These are phyloP conservation scores for Amanita polypyramis DNA, from an alignment of 768 basidiomycete genomes.

Conservation along the genomic window DNA sequence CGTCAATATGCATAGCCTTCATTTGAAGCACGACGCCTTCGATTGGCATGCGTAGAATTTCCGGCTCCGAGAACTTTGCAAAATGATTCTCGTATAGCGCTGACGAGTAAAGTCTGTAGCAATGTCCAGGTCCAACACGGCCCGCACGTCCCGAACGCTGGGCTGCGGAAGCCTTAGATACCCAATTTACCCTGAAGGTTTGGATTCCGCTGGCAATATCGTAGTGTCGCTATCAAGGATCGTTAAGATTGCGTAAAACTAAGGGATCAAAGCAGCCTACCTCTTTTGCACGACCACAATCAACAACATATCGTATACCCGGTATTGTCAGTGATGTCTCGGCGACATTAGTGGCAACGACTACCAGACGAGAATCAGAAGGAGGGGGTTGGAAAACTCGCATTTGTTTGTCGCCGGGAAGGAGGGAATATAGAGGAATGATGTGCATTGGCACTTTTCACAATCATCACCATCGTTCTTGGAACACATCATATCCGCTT, in stretches of 20 bases:
- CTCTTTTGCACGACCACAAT: slow-evolving; percentile 93
- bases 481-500: slow-evolving; percentile 13
- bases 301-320: slow-evolving; percentile 95
- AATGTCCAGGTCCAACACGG: slow-evolving; percentile 96
- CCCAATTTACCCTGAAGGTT: slow-evolving; percentile 87
- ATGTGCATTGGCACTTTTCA: slow-evolving; percentile 82
- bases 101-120: slow-evolving; percentile 94
- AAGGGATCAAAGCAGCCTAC: slow-evolving; percentile 23
- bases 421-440: slow-evolving; percentile 85
- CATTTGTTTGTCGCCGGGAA: slow-evolving; percentile 94
- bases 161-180: slow-evolving; percentile 88
- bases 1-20: slow-evolving; percentile 98
- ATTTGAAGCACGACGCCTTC: slow-evolving; percentile 96
- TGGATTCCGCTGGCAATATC: slow-evolving; percentile 78
- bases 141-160: slow-evolving; percentile 96
- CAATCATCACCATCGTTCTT: slow-evolving; percentile 2
- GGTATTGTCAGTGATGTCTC: slow-evolving; percentile 97
- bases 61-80: slow-evolving; percentile 76
- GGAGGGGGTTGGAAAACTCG: slow-evolving; percentile 84
- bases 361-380: slow-evolving; percentile 71
- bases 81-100: slow-evolving; percentile 93
- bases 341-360: slow-evolving; percentile 93
- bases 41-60: slow-evolving; percentile 92
- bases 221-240: slow-evolving; percentile 56
- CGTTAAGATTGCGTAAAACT: neutral